These are phyloP conservation scores for Amniculicola lignicola DNA, from an alignment of 495 filamentous ascomycete species.

Conservation along the genomic window DNA sequence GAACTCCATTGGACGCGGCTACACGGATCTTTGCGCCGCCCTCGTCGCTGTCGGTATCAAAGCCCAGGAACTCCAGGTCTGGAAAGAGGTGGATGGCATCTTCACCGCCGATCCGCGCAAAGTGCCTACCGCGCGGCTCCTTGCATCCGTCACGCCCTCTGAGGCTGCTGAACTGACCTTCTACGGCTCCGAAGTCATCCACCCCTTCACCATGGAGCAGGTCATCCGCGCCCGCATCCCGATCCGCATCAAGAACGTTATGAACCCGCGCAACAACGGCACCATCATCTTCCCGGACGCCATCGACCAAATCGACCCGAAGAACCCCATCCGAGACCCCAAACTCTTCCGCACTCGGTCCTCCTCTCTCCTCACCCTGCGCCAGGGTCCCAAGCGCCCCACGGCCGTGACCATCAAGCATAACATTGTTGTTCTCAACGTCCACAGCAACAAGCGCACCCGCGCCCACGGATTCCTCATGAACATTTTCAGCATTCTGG, in stretches of 20 bases:
- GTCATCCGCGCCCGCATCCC: slow-evolving; percentile 89
- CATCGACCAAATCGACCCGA: slow-evolving; percentile 47
- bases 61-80: slow-evolving; percentile 53
- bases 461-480: slow-evolving; percentile 89
- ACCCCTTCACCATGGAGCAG: slow-evolving; percentile 98
- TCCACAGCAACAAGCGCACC: slow-evolving; percentile 87
- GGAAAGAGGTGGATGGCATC: slow-evolving; percentile 58
- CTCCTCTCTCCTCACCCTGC: slow-evolving; percentile 23
- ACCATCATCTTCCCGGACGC: slow-evolving; percentile 70
- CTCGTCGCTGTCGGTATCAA: slow-evolving; percentile 49
- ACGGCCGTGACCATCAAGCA: slow-evolving; percentile 96
- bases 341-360: slow-evolving; percentile 41
- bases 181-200: slow-evolving; percentile 72
- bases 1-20: slow-evolving; percentile 49
- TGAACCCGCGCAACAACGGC: slow-evolving; percentile 82
- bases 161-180: slow-evolving; percentile 56
- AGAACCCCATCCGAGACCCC: slow-evolving; percentile 47
- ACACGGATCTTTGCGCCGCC: slow-evolving; percentile 54
- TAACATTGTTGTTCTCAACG: slow-evolving; percentile 86
- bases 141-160: slow-evolving; percentile 50
- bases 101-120: slow-evolving; percentile 57
- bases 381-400: slow-evolving; percentile 48
- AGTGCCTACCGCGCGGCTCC: slow-evolving; percentile 50
- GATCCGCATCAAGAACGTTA: slow-evolving; percentile 97
- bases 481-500: slow-evolving; percentile 81